A percentile compares a stretch with the other conserved stretches of the same genome.
Evolutionary conservation across 1,139 yeast genomes (phyloP).

Genomic region (Hyphopichia wangnamkhiaoensis): DNA sequence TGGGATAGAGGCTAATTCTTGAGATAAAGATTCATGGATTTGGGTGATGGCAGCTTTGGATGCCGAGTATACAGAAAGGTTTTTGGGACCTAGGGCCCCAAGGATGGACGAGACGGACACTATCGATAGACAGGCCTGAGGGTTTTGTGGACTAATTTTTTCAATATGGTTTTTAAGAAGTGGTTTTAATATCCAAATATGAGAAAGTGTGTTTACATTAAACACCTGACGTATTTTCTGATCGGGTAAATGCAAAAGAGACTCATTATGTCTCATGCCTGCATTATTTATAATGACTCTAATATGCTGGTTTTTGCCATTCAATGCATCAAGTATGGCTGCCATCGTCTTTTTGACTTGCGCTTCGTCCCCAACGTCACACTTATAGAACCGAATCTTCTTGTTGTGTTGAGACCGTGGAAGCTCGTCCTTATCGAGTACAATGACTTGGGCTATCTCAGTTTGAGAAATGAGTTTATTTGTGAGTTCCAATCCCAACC

Average conservation of each 20-base stretch:
- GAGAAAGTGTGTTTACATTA: constrained; percentile 59
- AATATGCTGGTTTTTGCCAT: constrained; percentile 30
- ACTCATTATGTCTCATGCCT: constrained; percentile 58
- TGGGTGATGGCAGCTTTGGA: constrained; percentile 65
- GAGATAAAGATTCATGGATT: constrained; percentile 57
- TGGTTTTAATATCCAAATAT: constrained; percentile 48
- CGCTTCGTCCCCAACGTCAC: constrained; percentile 51
- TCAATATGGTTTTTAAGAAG: constrained; percentile 34
- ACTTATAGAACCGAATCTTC: constrained; percentile 32
- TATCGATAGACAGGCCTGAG: constrained; percentile 43
- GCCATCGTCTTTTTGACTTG: constrained; percentile 23
- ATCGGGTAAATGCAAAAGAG: constrained; percentile 37
- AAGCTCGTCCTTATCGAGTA: constrained; percentile 50
- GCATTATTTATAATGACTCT: constrained; percentile 73
- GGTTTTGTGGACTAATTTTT: constrained; percentile 6
- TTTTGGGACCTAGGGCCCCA: constrained; percentile 71
- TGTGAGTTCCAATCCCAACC: constrained; percentile 55
- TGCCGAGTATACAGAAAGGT: constrained; percentile 64
- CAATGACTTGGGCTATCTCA: constrained; percentile 36
- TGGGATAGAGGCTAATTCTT: constrained; percentile 39
- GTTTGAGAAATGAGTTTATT: constrained; percentile 27
- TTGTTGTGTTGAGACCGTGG: constrained; percentile 8
- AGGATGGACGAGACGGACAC: constrained; percentile 69
- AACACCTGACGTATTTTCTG: constrained; percentile 39
- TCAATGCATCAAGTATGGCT: constrained; percentile 29